phyloP scores from a whole-genome alignment of 2,329 filamentous ascomycete genomes.

The Trichoderma simmonsii region DNA sequence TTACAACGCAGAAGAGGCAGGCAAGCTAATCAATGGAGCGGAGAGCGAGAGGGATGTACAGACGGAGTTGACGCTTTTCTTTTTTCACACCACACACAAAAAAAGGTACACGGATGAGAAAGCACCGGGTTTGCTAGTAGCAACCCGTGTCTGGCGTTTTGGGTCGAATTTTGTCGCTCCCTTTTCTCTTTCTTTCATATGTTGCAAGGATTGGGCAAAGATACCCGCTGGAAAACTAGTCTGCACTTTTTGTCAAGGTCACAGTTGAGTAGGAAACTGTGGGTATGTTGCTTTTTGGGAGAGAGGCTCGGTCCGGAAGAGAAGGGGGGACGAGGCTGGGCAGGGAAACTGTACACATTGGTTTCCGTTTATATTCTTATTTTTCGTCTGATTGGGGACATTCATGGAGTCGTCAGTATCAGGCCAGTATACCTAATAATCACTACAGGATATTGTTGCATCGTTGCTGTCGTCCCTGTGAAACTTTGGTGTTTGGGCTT shows the following conservation, averaged over 20 bases:
- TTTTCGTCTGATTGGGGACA: not conserved
- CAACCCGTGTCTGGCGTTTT: not conserved
- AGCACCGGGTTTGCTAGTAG: not conserved
- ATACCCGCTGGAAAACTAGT: not conserved
- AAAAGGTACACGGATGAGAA: not conserved
- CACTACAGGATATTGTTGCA: slow-evolving; percentile 2
- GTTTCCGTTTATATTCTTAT: not conserved
- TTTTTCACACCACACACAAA: not conserved
- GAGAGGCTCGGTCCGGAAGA: not conserved
- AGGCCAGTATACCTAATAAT: not conserved
- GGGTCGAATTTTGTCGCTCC: not conserved
- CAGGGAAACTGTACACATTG: not conserved
- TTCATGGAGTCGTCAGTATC: not conserved
- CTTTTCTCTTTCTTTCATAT: not conserved
- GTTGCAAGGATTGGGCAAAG: slow-evolving; percentile 6
- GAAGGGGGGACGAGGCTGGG: not conserved
- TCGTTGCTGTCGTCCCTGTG: not conserved
- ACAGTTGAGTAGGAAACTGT: not conserved
- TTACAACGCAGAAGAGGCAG: not conserved
- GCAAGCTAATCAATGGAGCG: not conserved
- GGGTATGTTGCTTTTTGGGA: not conserved
- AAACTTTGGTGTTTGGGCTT: too few species aligned
- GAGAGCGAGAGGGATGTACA: not conserved
- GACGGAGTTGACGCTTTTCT: not conserved
- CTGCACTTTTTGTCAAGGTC: not conserved